These are phyloP conservation scores for Lactarius sp. DNA, from an alignment of 768 basidiomycete genomes.

Conservation along the genomic window DNA sequence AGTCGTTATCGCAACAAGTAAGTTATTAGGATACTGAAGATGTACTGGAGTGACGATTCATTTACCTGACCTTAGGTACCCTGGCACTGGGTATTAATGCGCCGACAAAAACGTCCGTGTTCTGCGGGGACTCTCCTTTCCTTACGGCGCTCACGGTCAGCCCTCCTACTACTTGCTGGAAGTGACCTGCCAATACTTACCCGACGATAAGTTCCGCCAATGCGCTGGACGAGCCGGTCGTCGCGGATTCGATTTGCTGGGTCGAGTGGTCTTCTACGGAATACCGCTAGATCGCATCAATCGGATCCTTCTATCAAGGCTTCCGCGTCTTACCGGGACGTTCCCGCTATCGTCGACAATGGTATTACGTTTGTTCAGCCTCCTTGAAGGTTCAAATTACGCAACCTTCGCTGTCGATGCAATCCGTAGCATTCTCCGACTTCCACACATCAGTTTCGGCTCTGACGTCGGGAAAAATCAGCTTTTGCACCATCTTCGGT, in stretches of 20 bases:
- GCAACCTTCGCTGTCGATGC: slow-evolving; percentile 45
- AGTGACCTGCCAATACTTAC: slow-evolving; percentile 1
- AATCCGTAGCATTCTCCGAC: slow-evolving; percentile 46
- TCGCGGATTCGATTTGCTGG: slow-evolving; percentile 63
- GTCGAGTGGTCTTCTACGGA: slow-evolving; percentile 71
- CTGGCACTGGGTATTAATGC: slow-evolving; percentile 74
- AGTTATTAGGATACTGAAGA: background rate
- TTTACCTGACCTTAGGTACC: slow-evolving; percentile 39
- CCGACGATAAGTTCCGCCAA: slow-evolving; percentile 54
- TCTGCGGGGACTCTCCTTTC: slow-evolving; percentile 57
- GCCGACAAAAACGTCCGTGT: slow-evolving; percentile 60
- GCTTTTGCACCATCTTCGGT: slow-evolving; percentile 59
- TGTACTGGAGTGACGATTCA: background rate
- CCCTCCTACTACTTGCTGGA: slow-evolving; percentile 1
- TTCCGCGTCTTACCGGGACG: slow-evolving; percentile 56
- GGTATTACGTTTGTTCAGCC: slow-evolving; percentile 56
- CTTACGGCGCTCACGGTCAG: slow-evolving; percentile 56
- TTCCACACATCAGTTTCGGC: slow-evolving; percentile 56
- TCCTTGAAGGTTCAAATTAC: slow-evolving; percentile 56
- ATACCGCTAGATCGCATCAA: slow-evolving; percentile 58
- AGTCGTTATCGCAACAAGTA: slow-evolving; percentile 64
- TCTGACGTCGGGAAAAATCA: slow-evolving; percentile 53
- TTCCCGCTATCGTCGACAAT: slow-evolving; percentile 68
- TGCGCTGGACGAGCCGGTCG: slow-evolving; percentile 70
- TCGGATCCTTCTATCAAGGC: slow-evolving; percentile 56